Evolutionary conservation across 805 yeast genomes (phyloP), one percentile per base, ranked within the genome.

Genomic region (Vanderwaltozyma verrucispora): DNA sequence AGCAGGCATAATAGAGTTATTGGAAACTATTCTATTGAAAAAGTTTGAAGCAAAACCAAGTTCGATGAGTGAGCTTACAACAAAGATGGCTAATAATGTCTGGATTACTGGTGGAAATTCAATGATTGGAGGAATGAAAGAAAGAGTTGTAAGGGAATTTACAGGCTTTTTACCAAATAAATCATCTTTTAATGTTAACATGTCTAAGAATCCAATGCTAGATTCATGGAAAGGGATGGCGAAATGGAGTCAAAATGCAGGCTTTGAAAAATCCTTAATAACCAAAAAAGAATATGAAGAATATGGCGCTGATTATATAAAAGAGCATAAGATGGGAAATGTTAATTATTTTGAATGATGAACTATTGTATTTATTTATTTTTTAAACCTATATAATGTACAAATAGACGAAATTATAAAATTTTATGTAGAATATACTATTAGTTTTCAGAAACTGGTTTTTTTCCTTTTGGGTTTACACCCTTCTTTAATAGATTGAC

Each of bases 201-300:
- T 61, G 14, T 92, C 95, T 0, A 46, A 59, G 2, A 77, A 84
- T 54, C 89, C 95, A 2, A 47, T 73, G 1, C 51, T 73, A 23
- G 98, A 89, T 58, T 75, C 96, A 1, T 92, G 98, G 97, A 78
- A 68, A 50, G 98, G 98, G 21, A 87, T 92, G 94, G 77, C 84
- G 11, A 71, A 72, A 50, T 84, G 95, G 83, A 65, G 88, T 5
- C 49, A 50, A 3, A 66, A 71, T 17, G 74, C 68, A 14, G 58
- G 55, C 2, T 67, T 71, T 28, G 49, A 64, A 20, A 47, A 61
- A 2, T 63, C 74, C 9, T 75, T 69, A 41, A 65, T 89, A 18
- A 71, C 92, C 0, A 74, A 69, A 46, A 60, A 69, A 38, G 95
- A 88, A 44, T 92, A 86, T 53, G 80, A 79, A 32, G 98, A 92